phyloP scores from a whole-genome alignment of 108 stramenopile species.

The Cyclotella kingstonii region DNA sequence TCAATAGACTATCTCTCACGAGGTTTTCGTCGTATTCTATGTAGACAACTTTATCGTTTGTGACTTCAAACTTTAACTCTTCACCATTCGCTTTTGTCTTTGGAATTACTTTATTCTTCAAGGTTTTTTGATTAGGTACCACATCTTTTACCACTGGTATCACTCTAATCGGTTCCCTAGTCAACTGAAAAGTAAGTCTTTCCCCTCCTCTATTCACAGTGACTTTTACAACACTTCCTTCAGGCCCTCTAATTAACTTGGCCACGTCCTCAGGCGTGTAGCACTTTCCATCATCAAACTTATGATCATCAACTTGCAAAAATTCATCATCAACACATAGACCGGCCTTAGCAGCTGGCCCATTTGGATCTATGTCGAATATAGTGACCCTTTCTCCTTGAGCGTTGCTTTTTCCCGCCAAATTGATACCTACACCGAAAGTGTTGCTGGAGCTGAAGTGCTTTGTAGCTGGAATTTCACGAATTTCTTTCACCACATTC shows the following conservation, averaged over 20 bases:
- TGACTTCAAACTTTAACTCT: constrained; percentile 1
- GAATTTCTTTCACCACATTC: constrained; percentile 30
- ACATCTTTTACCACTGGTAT: constrained; percentile 11
- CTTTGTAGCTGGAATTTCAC: constrained; percentile 1
- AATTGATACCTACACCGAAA: background rate
- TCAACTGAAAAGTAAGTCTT: constrained; percentile 62
- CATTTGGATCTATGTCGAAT: constrained; percentile 53
- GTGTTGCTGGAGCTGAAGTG: too few relatives aligned
- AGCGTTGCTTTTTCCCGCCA: background rate
- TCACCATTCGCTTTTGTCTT: too few relatives aligned
- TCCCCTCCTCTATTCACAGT: constrained; percentile 57
- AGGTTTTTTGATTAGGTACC: background rate
- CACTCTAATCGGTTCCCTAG: constrained; percentile 71
- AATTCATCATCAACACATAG: constrained; percentile 57
- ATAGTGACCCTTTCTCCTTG: constrained; percentile 6
- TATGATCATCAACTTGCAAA: constrained; percentile 58
- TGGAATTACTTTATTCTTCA: too few relatives aligned
- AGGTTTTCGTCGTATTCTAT: too few relatives aligned
- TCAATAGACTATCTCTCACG: too few relatives aligned
- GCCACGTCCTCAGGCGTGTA: constrained; percentile 69
- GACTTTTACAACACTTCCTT: constrained; percentile 61
- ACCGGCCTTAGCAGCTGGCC: constrained; percentile 66
- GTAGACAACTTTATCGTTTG: too few relatives aligned
- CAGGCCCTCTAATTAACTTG: constrained; percentile 58
- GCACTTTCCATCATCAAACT: constrained; percentile 40